Evolutionary conservation across 1,139 yeast species (phyloP), one percentile per base, ranked within the genome.

Genomic region (Meyerozyma carpophila): DNA sequence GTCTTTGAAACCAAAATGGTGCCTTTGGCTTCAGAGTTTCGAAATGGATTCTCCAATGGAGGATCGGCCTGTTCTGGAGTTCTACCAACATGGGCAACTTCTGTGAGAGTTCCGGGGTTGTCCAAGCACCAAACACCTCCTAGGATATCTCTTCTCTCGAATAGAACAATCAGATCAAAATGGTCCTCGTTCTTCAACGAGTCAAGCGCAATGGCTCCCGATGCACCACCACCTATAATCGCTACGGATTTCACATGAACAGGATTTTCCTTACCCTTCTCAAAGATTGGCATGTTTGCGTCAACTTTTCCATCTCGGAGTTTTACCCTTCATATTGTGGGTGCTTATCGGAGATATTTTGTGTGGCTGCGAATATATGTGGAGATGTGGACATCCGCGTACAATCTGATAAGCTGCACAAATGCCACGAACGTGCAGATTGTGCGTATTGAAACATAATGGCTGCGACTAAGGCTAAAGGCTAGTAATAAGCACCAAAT

Each of bases 191-290:
- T 49, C 1, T 71, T 65, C 32, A 75, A 54, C 0, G 79, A 72
- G 42, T 74, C 73, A 2, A 77, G 78, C 13, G 64, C 65, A 0
- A 77, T 78, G 20, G 75, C 52, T 0, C 81, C 82, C 4, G 70
- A 59, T 1, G 79, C 78, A 0, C 81, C 82, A 4, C 77, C 81
- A 7, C 82, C 82, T 25, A 76, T 65, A 9, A 77, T 61, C 3
- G 78, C 79, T 7, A 52, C 43, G 32, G 47, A 43, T 28, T 43
- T 47, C 26, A 34, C 37, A 11, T 11, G 36, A n/a, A 3, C 10
- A 25, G 6, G 26, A 3, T 8, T 21, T 20, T n/a, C 26, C 24
- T 11, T 9, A 10, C n/a, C 37, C n/a, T 16, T 18, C 11, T 11
- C 26, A 4, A 34, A 21, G 13, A 16, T 21, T 4, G 37, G 37